phyloP scores from a whole-genome alignment of 331 rosid genomes.

The Ulmus americana region DNA sequence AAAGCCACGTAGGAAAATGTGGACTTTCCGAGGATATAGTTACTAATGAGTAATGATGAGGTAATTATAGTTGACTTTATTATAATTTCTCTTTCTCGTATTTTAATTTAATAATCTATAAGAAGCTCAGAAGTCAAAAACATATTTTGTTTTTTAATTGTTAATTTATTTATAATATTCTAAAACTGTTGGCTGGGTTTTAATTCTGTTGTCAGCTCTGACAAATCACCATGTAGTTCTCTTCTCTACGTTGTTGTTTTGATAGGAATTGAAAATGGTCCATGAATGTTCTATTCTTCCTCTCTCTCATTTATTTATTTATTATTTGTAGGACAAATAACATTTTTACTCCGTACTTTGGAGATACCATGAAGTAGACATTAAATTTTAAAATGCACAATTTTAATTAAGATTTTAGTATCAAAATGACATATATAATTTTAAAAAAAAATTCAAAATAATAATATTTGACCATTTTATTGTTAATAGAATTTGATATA shows the following conservation, averaged over 20 bases:
- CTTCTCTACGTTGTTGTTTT: too few species aligned
- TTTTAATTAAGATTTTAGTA: too few species aligned
- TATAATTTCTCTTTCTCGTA: neutral
- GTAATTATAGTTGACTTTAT: constrained; percentile 18
- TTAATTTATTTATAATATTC: neutral
- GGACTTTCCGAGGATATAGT: neutral
- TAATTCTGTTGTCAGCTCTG: constrained; percentile 1
- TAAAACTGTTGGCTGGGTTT: neutral
- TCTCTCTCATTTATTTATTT: neutral
- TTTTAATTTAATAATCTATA: neutral
- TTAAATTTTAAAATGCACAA: too few species aligned
- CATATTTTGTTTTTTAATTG: neutral
- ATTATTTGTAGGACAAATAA: neutral
- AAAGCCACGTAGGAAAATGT: constrained; percentile 7
- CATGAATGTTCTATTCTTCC: neutral
- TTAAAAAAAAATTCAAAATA: too few species aligned
- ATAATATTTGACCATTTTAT: too few species aligned
- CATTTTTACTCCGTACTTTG: too few species aligned
- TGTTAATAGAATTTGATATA: too few species aligned
- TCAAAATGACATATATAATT: too few species aligned
- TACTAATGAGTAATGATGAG: neutral
- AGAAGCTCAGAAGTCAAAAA: neutral
- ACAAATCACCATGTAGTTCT: neutral
- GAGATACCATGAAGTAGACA: too few species aligned
- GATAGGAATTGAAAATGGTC: neutral